Evolutionary conservation across 768 basidiomycete species (phyloP).

Genomic region (Phaffia australis): DNA sequence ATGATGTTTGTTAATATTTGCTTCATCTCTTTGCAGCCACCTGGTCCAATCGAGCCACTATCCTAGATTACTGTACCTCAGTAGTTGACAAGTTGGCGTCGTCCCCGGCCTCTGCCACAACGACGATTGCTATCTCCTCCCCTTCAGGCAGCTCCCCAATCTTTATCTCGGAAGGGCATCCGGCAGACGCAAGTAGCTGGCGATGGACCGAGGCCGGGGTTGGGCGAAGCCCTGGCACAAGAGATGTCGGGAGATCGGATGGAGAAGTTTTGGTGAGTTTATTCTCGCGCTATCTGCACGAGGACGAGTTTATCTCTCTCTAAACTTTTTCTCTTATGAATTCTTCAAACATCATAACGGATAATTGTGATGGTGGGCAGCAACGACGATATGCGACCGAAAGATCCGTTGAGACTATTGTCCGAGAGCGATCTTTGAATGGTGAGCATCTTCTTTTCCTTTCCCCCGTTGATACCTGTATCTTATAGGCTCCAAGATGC

Average conservation of each 20-base stretch:
- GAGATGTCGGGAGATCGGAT: constrained; percentile 14
- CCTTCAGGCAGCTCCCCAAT: background rate
- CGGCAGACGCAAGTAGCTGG: background rate
- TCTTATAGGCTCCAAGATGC: no score
- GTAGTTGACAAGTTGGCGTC: constrained; percentile 4
- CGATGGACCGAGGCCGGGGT: constrained; percentile 3
- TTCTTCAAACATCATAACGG: background rate
- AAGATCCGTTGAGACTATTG: constrained; percentile 20
- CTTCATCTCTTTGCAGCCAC: constrained; percentile 4
- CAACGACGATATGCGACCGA: constrained; percentile 19
- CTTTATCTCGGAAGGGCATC: background rate
- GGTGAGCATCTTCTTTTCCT: background rate
- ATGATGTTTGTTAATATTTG: no score
- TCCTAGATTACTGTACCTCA: constrained; percentile 1
- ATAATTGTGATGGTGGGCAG: background rate
- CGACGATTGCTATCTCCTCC: background rate
- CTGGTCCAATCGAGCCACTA: constrained; percentile 13
- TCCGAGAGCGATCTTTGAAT: constrained; percentile 13
- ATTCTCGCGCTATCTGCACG: background rate
- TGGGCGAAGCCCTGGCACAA: constrained; percentile 1
- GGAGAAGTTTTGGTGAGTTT: constrained; percentile 15
- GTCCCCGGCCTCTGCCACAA: background rate
- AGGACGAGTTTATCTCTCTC: background rate
- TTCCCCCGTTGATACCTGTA: no score
- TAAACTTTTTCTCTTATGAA: background rate